phyloP scores from a whole-genome alignment of 1,284 basidiomycete species.

The Trichosporon sp. region DNA sequence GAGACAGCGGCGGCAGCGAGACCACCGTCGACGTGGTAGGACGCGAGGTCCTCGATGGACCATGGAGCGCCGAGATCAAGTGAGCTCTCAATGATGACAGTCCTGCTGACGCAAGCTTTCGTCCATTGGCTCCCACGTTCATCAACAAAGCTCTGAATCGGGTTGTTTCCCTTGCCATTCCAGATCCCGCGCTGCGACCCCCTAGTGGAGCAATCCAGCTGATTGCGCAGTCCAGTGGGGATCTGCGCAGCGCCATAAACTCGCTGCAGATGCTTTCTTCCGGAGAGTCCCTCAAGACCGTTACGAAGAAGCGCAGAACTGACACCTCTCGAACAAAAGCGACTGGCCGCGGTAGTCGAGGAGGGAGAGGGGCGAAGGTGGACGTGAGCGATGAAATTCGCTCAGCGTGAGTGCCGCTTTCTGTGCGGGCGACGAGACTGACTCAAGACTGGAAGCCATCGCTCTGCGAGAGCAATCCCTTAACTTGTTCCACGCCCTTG shows the following conservation, averaged over 20 bases:
- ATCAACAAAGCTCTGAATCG: constrained; percentile 70
- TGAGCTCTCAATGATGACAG: constrained; percentile 44
- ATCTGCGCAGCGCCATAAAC: constrained; percentile 89
- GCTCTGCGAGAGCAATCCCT: constrained; percentile 79
- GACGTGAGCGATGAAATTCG: constrained; percentile 43
- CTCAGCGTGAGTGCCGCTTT: constrained; percentile 38
- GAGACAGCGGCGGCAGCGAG: constrained; percentile 53
- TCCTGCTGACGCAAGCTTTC: constrained; percentile 58
- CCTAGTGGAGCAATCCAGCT: constrained; percentile 64
- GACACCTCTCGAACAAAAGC: constrained; percentile 8
- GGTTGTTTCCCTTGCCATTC: constrained; percentile 56
- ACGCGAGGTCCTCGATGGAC: constrained; percentile 62
- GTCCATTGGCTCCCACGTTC: constrained; percentile 81
- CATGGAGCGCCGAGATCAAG: constrained; percentile 66
- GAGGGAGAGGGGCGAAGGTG: constrained; percentile 37
- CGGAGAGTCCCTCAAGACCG: background rate
- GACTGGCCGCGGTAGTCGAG: constrained; percentile 18
- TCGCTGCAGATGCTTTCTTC: constrained; percentile 68
- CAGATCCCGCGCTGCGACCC: constrained; percentile 44
- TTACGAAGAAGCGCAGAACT: constrained; percentile 19
- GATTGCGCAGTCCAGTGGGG: constrained; percentile 75
- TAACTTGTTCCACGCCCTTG: constrained; percentile 84
- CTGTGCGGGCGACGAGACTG: background rate
- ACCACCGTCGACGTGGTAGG: constrained; percentile 49
- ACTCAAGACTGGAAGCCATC: constrained; percentile 58